phyloP scores from a whole-genome alignment of 805 yeast species.

The Teunomyces aglyptinius region DNA sequence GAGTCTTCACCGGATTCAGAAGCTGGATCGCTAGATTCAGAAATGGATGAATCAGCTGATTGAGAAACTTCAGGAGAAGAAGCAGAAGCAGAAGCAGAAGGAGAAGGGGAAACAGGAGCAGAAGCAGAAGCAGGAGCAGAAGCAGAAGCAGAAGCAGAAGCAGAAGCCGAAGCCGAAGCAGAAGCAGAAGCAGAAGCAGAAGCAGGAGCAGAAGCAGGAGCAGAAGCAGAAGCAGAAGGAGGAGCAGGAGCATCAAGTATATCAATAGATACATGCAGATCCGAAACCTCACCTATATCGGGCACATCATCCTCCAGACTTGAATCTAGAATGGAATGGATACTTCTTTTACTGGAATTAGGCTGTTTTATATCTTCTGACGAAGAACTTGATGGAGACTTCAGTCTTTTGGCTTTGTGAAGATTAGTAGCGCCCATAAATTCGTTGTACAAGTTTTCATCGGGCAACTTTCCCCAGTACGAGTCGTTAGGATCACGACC shows the following conservation, averaged over 20 bases:
- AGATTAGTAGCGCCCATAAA: conserved; percentile 11
- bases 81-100: no score
- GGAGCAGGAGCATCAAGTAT: not conserved
- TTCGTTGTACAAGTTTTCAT: conserved; percentile 15
- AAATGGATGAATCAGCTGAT: no score
- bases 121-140: no score
- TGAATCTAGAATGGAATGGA: not conserved
- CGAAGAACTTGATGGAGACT: not conserved
- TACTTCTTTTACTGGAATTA: not conserved
- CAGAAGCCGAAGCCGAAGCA: no score
- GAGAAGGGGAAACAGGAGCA: no score
- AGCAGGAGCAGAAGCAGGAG: no score
- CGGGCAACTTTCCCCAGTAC: conserved; percentile 24
- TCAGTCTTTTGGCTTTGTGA: conserved; percentile 1
- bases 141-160: no score
- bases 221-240: no score
- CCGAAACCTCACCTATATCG: no score
- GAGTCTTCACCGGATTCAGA: no score
- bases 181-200: not conserved
- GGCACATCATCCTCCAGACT: not conserved
- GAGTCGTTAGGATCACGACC: conserved; percentile 19
- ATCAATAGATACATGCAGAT: not conserved
- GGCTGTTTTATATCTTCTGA: not conserved
- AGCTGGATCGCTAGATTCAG: no score
- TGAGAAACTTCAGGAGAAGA: no score